Conservation (phyloP, 768 basidiomycete species). For the Lyophyllum semitale region DNA sequence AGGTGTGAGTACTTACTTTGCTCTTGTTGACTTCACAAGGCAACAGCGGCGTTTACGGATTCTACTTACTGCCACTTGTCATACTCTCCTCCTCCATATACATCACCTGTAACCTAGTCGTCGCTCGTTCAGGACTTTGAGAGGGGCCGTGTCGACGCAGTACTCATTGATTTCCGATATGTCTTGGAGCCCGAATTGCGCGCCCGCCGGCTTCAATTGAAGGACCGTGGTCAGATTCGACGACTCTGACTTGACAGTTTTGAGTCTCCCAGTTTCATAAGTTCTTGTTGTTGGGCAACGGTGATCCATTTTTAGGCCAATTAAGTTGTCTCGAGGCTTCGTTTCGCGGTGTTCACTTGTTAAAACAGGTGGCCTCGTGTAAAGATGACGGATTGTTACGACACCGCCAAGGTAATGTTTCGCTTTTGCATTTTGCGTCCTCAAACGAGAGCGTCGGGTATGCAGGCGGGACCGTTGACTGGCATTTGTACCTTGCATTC, state of each 20-base stretch:
- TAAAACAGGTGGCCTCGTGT: conserved; percentile 6
- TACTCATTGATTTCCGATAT: neutral
- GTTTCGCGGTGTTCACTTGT: neutral
- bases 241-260: neutral
- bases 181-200: neutral
- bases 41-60: neutral
- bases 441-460: neutral
- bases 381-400: conserved; percentile 7
- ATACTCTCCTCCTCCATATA: neutral
- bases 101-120: neutral
- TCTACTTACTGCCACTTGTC: neutral
- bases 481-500: conserved; percentile 1
- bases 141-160: conserved; percentile 3
- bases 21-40: neutral
- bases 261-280: neutral
- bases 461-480: neutral
- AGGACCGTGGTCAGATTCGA: neutral
- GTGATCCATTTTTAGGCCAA: neutral
- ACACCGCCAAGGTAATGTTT: neutral
- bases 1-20: no score
- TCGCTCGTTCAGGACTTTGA: conserved; percentile 9
- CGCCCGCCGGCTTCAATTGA: neutral
- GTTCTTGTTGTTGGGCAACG: neutral
- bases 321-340: neutral
- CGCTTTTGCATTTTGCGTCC: neutral